phyloP scores from a whole-genome alignment of 73 alveolate species.

The Chromera velia region DNA sequence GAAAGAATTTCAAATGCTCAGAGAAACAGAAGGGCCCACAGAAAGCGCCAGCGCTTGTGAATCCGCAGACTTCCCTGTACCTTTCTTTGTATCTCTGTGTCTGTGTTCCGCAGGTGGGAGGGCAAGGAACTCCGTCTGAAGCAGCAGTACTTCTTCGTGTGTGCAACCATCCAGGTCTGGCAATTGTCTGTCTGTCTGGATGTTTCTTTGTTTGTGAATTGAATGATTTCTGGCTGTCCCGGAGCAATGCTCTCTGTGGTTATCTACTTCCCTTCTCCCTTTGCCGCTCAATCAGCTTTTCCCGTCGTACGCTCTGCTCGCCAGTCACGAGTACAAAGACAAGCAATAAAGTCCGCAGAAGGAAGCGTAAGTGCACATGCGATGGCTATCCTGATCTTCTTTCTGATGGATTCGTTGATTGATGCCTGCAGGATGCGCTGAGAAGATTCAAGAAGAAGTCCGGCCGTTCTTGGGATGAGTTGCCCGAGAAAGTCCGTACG shows the following conservation, averaged over 20 bases:
- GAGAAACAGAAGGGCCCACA: too few relatives aligned
- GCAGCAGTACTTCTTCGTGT: slow-evolving; percentile 94
- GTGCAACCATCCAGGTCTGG: slow-evolving; percentile 86
- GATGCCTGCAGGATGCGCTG: not conserved
- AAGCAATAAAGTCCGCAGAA: too few relatives aligned
- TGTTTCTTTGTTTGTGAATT: not conserved
- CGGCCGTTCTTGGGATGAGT: slow-evolving; percentile 54
- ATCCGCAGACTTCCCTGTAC: not conserved
- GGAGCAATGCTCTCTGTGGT: too few relatives aligned
- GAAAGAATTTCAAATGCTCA: too few relatives aligned
- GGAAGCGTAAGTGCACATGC: too few relatives aligned
- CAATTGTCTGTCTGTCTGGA: not conserved
- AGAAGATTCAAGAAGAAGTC: slow-evolving; percentile 58
- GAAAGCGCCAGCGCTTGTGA: too few relatives aligned
- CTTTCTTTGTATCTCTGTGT: not conserved
- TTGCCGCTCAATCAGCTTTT: too few relatives aligned
- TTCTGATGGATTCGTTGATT: not conserved
- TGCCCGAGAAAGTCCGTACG: slow-evolving; percentile 28
- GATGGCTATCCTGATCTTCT: too few relatives aligned
- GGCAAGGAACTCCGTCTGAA: slow-evolving; percentile 96
- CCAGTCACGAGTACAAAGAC: too few relatives aligned
- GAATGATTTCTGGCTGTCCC: too few relatives aligned
- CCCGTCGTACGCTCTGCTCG: too few relatives aligned
- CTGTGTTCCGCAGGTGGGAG: slow-evolving; percentile 25
- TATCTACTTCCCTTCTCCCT: too few relatives aligned